Evolutionary conservation across 371 early-diverging fungal genomes (phyloP).

Genomic region (Blakeslea trispora): DNA sequence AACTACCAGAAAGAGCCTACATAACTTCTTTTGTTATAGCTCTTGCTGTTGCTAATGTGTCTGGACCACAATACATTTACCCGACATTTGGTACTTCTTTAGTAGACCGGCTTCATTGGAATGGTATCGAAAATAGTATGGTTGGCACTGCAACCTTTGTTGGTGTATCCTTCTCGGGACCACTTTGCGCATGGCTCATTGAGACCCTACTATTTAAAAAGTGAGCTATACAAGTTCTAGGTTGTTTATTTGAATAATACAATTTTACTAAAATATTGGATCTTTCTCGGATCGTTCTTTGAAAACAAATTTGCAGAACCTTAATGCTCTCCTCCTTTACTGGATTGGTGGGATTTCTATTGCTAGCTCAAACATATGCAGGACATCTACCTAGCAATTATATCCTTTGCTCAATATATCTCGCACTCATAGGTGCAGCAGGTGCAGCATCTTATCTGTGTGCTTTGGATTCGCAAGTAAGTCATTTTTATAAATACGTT

Average conservation of each 20-base stretch:
- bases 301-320: slow-evolving; percentile 8
- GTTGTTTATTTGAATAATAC: no score
- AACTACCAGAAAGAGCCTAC: slow-evolving; percentile 6
- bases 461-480: slow-evolving; percentile 49
- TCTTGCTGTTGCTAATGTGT: slow-evolving; percentile 43
- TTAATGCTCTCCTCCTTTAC: slow-evolving; percentile 16
- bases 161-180: slow-evolving; percentile 51
- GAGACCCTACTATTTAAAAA: slow-evolving; percentile 32
- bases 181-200: slow-evolving; percentile 44
- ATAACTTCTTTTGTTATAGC: slow-evolving; percentile 35
- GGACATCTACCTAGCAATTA: slow-evolving; percentile 34
- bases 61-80: slow-evolving; percentile 51
- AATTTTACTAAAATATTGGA: no score
- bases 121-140: slow-evolving; percentile 47
- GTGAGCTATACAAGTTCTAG: no score
- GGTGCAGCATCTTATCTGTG: slow-evolving; percentile 48
- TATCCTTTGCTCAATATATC: slow-evolving; percentile 41
- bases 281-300: slow-evolving; percentile 1
- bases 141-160: slow-evolving; percentile 52
- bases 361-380: slow-evolving; percentile 45
- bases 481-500: neutral
- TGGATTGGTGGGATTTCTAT: slow-evolving; percentile 28
- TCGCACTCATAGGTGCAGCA: slow-evolving; percentile 36
- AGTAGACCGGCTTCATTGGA: slow-evolving; percentile 42
- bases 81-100: slow-evolving; percentile 47